Percentiles rank a stretch among this genome's conserved stretches.
Evolutionary conservation across 805 yeast genomes (phyloP).

Genomic region (Ogataea ganodermae): DNA sequence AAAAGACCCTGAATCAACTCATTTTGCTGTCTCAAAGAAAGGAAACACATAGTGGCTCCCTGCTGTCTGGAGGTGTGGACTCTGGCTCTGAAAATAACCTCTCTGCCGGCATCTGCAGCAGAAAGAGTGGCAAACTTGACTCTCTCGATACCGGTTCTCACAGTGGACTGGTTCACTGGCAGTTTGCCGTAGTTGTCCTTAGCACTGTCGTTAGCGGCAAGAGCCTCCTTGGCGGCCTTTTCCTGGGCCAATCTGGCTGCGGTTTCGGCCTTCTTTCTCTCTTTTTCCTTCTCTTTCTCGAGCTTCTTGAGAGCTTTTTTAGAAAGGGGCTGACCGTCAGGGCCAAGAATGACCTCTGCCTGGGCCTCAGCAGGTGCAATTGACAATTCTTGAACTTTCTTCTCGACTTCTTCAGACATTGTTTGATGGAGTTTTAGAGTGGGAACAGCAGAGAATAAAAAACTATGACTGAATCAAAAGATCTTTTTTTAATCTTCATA

Average conservation of each 20-base stretch:
- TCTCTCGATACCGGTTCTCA: slow-evolving; percentile 68
- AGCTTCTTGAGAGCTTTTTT: slow-evolving; percentile 95
- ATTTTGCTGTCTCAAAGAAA: slow-evolving; percentile 89
- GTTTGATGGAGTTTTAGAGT: neutral
- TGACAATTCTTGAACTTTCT: slow-evolving; percentile 31
- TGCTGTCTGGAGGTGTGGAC: slow-evolving; percentile 92
- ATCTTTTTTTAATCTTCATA: neutral
- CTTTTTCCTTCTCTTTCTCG: slow-evolving; percentile 91
- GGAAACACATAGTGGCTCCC: slow-evolving; percentile 91
- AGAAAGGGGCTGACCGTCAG: slow-evolving; percentile 82
- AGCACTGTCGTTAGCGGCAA: slow-evolving; percentile 81
- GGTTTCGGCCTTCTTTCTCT: slow-evolving; percentile 86
- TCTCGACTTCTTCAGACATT: slow-evolving; percentile 33
- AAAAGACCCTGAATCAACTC: slow-evolving; percentile 81
- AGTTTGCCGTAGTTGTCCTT: slow-evolving; percentile 85
- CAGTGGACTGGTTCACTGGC: slow-evolving; percentile 77
- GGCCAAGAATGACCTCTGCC: slow-evolving; percentile 34
- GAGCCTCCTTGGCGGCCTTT: slow-evolving; percentile 72
- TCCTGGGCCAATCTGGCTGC: slow-evolving; percentile 87
- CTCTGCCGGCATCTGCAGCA: slow-evolving; percentile 68
- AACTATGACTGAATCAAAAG: neutral
- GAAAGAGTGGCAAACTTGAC: slow-evolving; percentile 56
- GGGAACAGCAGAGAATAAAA: neutral
- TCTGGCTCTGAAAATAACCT: slow-evolving; percentile 89
- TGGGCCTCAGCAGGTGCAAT: slow-evolving; percentile 21